These are phyloP conservation scores for Nothophoma quercina DNA, from an alignment of 2,329 filamentous ascomycete species.

Conservation along the genomic window DNA sequence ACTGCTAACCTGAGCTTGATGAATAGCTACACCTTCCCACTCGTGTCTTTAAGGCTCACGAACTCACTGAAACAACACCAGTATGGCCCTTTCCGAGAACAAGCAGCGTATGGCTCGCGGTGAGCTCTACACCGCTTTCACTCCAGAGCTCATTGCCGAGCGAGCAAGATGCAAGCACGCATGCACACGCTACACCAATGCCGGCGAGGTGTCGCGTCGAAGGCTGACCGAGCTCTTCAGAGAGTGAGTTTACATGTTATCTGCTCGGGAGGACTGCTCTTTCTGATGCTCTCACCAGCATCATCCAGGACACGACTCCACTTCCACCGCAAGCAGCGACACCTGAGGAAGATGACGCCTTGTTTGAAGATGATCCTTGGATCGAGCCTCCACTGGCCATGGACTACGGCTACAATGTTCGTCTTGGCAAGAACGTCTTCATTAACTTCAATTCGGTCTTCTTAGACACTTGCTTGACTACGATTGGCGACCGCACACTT, in stretches of 20 bases:
- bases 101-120: slow-evolving; percentile 65
- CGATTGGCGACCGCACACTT: slow-evolving; percentile 77
- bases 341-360: slow-evolving; percentile 68
- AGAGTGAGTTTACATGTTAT: slow-evolving; percentile 63
- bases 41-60: not conserved
- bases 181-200: slow-evolving; percentile 69
- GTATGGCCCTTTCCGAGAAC: slow-evolving; percentile 45
- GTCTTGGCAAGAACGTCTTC: slow-evolving; percentile 73
- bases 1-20: not conserved
- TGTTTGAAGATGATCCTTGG: slow-evolving; percentile 72
- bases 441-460: slow-evolving; percentile 79
- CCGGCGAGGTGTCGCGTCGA: slow-evolving; percentile 67
- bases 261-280: not conserved
- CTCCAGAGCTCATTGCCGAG: slow-evolving; percentile 70
- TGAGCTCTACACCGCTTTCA: slow-evolving; percentile 78
- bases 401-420: slow-evolving; percentile 81
- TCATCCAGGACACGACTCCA: slow-evolving; percentile 67
- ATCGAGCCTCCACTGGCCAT: slow-evolving; percentile 73
- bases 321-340: slow-evolving; percentile 67
- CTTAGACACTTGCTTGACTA: slow-evolving; percentile 78
- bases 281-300: slow-evolving; percentile 54
- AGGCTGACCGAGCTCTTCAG: slow-evolving; percentile 72
- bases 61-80: not conserved
- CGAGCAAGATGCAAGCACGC: slow-evolving; percentile 70
- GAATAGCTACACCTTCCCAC: not conserved